Evolutionary conservation across 2,329 filamentous ascomycete species (phyloP).

Genomic region (Lasiodiplodia sp.): DNA sequence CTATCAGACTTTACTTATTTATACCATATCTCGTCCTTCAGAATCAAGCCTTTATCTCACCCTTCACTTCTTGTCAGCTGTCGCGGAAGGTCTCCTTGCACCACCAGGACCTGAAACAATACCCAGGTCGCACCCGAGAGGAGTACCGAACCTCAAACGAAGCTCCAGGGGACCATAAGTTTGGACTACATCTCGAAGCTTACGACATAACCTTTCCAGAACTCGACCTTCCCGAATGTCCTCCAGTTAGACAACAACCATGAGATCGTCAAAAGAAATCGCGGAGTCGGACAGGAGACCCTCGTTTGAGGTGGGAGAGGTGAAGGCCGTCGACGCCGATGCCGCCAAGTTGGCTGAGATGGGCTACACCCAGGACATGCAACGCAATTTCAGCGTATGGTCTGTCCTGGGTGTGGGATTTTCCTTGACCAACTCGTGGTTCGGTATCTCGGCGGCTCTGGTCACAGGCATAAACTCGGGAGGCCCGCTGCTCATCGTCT

Average conservation of each 20-base stretch:
- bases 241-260: neutral
- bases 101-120: neutral
- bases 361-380: constrained; percentile 58
- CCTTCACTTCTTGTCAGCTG: neutral
- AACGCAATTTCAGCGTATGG: constrained; percentile 57
- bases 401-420: constrained; percentile 60
- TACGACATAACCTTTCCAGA: neutral
- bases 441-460: constrained; percentile 57
- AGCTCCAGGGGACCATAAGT: neutral
- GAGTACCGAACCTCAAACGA: neutral
- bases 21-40: neutral
- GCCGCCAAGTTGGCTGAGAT: constrained; percentile 55
- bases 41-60: neutral
- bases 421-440: constrained; percentile 61
- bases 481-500: constrained; percentile 57
- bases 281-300: constrained; percentile 11
- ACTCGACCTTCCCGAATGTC: too few relatives aligned
- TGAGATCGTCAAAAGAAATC: constrained; percentile 27
- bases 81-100: neutral
- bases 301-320: constrained; percentile 20
- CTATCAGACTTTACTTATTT: neutral
- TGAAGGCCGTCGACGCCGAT: constrained; percentile 43
- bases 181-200: neutral
- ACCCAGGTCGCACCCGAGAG: neutral
- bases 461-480: constrained; percentile 60